Evolutionary conservation across 2,329 filamentous ascomycete genomes (phyloP).

Genomic region (Zymoseptoria ardabiliae): DNA sequence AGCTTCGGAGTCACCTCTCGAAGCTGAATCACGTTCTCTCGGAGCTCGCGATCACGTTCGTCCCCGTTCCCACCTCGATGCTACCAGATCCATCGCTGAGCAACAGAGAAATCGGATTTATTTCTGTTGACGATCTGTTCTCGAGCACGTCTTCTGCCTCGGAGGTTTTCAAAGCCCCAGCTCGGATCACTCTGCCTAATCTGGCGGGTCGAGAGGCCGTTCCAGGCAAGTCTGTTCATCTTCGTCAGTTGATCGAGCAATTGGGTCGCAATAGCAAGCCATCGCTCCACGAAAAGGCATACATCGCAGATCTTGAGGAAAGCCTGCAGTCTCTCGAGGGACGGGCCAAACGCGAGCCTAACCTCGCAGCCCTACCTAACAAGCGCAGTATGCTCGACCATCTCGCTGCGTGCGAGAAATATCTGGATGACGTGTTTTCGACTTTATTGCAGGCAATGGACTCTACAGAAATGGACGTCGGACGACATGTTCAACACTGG

Average conservation of each 20-base stretch:
- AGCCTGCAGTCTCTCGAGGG: background rate
- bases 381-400: background rate
- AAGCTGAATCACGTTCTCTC: background rate
- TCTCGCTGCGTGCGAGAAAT: background rate
- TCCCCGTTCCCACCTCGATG: background rate
- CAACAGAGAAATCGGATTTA: background rate
- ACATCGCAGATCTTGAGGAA: conserved; percentile 4
- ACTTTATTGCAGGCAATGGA: background rate
- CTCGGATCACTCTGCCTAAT: background rate
- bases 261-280: background rate
- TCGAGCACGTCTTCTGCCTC: background rate
- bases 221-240: background rate
- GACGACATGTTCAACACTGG: background rate
- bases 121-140: background rate
- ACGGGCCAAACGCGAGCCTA: background rate
- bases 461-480: background rate
- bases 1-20: background rate
- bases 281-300: background rate
- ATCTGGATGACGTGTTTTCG: background rate
- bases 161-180: background rate
- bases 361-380: background rate
- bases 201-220: background rate
- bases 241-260: background rate
- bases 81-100: background rate
- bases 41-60: background rate